These are phyloP conservation scores for Penicillium thymicola DNA, from an alignment of 2,329 filamentous ascomycete species.

Conservation along the genomic window DNA sequence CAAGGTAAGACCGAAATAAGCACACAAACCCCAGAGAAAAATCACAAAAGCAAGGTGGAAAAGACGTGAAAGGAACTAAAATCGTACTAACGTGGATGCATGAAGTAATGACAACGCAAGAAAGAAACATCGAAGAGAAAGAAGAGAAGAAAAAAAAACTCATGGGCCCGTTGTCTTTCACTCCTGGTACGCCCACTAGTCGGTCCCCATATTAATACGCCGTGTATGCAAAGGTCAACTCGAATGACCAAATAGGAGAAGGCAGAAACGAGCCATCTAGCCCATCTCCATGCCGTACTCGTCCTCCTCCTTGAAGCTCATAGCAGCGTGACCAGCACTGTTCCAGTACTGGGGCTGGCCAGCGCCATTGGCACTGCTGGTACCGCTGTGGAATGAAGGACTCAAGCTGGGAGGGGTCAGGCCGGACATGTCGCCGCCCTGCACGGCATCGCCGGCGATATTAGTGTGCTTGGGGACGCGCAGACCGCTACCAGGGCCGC, in stretches of 20 bases:
- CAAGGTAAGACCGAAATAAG: constrained; percentile 13
- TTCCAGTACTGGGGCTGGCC: constrained; percentile 55
- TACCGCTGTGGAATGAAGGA: constrained; percentile 68
- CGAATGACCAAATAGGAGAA: constrained; percentile 11
- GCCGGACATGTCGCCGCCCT: constrained; percentile 38
- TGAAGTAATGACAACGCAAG: constrained; percentile 19
- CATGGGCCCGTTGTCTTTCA: constrained; percentile 8
- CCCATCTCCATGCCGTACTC: constrained; percentile 79
- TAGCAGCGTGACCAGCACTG: constrained; percentile 51
- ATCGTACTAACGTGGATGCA: constrained; percentile 1
- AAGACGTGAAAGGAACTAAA: constrained; percentile 9
- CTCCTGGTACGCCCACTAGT: constrained; percentile 19
- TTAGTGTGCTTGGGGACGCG: constrained; percentile 93
- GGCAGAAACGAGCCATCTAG: constrained; percentile 12
- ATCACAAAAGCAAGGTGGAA: constrained; percentile 14
- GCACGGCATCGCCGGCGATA: constrained; percentile 74
- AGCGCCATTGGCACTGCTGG: constrained; percentile 57
- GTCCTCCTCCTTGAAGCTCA: constrained; percentile 91
- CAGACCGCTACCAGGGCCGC: constrained; percentile 76
- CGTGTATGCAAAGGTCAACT: constrained; percentile 29
- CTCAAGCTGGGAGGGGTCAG: constrained; percentile 63
- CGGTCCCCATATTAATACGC: constrained; percentile 23
- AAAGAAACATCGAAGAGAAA: constrained; percentile 13
- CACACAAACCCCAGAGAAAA: constrained; percentile 1
- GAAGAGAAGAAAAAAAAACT: neutral